Evolutionary conservation across 2,329 filamentous ascomycete species (phyloP), one percentile per base, ranked within the genome.

Genomic region (Paracamarosporium sp.): DNA sequence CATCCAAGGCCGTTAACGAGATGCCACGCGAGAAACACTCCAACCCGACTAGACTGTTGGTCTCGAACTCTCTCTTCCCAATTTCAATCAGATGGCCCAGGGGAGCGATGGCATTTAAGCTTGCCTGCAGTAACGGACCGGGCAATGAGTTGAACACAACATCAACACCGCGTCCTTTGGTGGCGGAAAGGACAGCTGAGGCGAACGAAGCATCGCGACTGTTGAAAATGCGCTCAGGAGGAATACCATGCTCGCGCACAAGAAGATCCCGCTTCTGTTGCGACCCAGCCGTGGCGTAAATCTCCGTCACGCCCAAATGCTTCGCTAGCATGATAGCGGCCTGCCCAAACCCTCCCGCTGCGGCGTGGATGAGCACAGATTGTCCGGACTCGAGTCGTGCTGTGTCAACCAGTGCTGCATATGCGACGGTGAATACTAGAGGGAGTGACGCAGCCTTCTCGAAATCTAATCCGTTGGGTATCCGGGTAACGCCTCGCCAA

Each of bases 21-120:
- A 30, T 3, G 24, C 24, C 43, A 4, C 45, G 27, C 2, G 5
- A 27, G 24, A 55, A 50, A 5, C 27, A n/a, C 9, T 31, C 44
- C 44, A 50, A 30, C n/a, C 15, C 35, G 15, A 55, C 24, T 4
- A 30, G 17, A 7, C 33, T 35, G 27, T 41, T 17, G 5, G 20
- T 24, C 4, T 17, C 40, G 28, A 65, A 45, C 20, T 63, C 60
- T 5, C 41, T 27, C 22, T 58, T 56, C 1, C 55, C 55, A 22
- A 63, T 53, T 22, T 61, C 60, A 7, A 60, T 27, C 7, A 60
- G 24, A 4, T 22, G n/a, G 15, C 61, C 61, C 24, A 46, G 52
- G 24, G 48, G 12, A 0, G 80, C 80, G 1, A 83, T 67, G 36
- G 78, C 81, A 5, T 73, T 60, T 79, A 79, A 84, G 0, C 75